These are phyloP conservation scores for Chloris gayana DNA, from an alignment of 176 grass and related monocot genomes.

Conservation along the genomic window DNA sequence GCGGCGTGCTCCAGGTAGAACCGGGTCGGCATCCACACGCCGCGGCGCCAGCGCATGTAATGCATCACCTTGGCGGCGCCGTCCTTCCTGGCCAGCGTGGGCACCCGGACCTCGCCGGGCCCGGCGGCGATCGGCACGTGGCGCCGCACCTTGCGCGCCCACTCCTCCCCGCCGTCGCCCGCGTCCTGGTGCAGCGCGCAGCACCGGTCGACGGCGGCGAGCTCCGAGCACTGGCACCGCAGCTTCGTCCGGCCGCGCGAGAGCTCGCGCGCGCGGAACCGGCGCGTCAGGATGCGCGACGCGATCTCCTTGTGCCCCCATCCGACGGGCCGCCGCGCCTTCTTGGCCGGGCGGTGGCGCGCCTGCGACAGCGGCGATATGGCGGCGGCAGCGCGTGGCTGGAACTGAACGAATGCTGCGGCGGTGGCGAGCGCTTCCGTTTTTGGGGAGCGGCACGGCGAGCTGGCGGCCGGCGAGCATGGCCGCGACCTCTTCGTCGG, in stretches of 20 bases:
- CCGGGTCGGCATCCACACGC: constrained; percentile 22
- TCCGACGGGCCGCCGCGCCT: no score
- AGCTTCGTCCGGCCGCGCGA: constrained; percentile 7
- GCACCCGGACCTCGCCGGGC: constrained; percentile 3
- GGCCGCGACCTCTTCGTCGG: neutral
- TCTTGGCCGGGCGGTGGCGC: neutral
- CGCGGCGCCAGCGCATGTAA: constrained; percentile 33
- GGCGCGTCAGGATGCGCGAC: neutral
- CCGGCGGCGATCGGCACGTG: neutral
- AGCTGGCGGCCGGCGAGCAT: neutral
- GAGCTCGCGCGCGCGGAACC: neutral
- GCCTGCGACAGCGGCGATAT: no score
- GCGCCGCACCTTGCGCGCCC: constrained; percentile 2
- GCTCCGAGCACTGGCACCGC: constrained; percentile 32
- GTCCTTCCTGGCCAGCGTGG: neutral
- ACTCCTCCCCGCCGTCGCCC: neutral
- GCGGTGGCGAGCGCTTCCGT: neutral
- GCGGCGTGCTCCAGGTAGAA: constrained; percentile 29
- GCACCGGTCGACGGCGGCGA: neutral
- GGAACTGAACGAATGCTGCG: neutral
- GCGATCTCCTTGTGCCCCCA: neutral
- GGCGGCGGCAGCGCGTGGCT: no score
- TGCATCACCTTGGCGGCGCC: neutral
- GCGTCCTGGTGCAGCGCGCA: constrained; percentile 37
- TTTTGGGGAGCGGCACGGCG: neutral